Percentiles rank a stretch among this genome's conserved stretches.
These are phyloP conservation scores for Diplodia corticola DNA, from an alignment of 2,329 filamentous ascomycete species.

Conservation along the genomic window DNA sequence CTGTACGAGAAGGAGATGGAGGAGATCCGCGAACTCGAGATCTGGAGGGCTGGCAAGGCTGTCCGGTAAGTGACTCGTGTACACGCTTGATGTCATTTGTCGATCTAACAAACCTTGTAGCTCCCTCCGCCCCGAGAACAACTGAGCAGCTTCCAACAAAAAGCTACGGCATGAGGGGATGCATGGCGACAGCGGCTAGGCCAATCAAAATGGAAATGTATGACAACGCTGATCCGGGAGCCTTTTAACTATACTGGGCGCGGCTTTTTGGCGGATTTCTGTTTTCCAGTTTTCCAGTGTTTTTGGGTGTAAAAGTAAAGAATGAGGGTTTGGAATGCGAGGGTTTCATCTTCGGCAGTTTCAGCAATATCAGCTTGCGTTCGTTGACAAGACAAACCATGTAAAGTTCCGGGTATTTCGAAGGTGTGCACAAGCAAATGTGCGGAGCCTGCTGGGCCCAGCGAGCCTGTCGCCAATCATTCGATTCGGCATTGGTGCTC, in stretches of 20 bases:
- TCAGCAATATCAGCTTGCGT: not conserved
- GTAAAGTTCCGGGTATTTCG: not conserved
- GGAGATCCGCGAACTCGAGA: constrained; percentile 97
- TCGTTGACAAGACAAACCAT: not conserved
- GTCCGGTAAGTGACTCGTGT: constrained; percentile 58
- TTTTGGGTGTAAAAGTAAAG: constrained; percentile 9
- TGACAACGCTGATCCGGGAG: constrained; percentile 18
- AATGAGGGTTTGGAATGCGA: constrained; percentile 3
- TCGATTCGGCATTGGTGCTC: not conserved
- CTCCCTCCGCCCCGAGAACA: constrained; percentile 41
- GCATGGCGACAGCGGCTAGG: not conserved
- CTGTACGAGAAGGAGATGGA: constrained; percentile 98
- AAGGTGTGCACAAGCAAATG: not conserved
- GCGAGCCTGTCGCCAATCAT: not conserved
- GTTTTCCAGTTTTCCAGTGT: constrained; percentile 8
- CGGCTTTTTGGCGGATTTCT: constrained; percentile 17
- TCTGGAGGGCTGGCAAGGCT: constrained; percentile 98
- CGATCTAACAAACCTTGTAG: not conserved
- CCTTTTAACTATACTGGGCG: constrained; percentile 19
- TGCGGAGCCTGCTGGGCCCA: not conserved
- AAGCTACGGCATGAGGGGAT: not conserved
- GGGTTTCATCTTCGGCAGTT: not conserved
- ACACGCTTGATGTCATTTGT: not conserved
- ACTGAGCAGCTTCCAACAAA: constrained; percentile 16
- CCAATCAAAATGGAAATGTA: constrained; percentile 4